These are phyloP conservation scores for Alternaria dauci DNA, from an alignment of 2,329 filamentous ascomycete genomes.

Conservation along the genomic window DNA sequence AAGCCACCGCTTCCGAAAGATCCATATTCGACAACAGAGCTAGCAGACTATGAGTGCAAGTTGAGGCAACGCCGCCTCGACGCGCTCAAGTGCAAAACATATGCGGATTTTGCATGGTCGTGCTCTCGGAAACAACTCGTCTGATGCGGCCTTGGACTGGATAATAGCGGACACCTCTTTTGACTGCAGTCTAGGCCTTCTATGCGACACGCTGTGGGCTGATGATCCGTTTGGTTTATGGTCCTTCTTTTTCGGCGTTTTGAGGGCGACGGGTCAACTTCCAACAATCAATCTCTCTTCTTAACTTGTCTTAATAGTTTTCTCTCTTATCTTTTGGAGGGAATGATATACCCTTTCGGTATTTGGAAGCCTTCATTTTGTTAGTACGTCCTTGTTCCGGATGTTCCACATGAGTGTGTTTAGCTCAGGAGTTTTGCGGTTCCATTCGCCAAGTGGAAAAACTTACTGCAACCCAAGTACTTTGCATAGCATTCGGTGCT, in stretches of 20 bases:
- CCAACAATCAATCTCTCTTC: constrained; percentile 22
- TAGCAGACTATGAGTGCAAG: not conserved
- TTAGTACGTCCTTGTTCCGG: not conserved
- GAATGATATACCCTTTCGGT: not conserved
- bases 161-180: not conserved
- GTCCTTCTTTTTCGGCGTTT: constrained; percentile 13
- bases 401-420: constrained; percentile 8
- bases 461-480: not conserved
- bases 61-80: not conserved
- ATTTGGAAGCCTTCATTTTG: not conserved
- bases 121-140: not conserved
- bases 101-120: not conserved
- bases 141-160: not conserved
- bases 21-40: not conserved
- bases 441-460: not conserved
- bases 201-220: not conserved
- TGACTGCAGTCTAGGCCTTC: not conserved
- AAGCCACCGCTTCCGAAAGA: not conserved
- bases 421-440: constrained; percentile 11
- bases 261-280: constrained; percentile 2
- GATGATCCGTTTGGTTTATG: not conserved
- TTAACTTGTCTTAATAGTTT: constrained; percentile 18
- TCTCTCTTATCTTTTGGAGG: not conserved
- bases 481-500: not conserved
- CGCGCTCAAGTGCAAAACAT: constrained; percentile 3